Evolutionary conservation across 441 rosid genomes (phyloP).

Genomic region (Aquilaria agallochum): DNA sequence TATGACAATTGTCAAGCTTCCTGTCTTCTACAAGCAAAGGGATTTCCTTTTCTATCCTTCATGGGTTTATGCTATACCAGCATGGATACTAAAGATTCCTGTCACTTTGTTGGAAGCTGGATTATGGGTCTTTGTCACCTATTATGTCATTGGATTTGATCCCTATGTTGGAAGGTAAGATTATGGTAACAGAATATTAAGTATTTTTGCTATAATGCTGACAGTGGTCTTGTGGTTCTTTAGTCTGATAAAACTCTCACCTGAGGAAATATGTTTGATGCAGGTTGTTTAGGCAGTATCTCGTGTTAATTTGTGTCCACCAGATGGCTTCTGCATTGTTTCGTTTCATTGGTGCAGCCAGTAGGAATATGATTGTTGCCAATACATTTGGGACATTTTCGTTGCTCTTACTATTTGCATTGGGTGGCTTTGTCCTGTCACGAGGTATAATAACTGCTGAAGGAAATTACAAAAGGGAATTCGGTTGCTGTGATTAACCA

Average conservation of each 20-base stretch:
- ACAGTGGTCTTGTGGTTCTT: background rate
- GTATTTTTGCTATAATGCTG: background rate
- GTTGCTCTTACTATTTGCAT: slow-evolving; percentile 33
- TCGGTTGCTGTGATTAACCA: background rate
- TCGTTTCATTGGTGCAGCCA: slow-evolving; percentile 45
- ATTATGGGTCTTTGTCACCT: slow-evolving; percentile 52
- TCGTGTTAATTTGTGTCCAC: slow-evolving; percentile 33
- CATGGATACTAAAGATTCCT: slow-evolving; percentile 63
- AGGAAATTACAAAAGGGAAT: background rate
- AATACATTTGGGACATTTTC: slow-evolving; percentile 45
- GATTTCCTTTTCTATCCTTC: slow-evolving; percentile 70
- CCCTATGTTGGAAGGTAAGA: slow-evolving; percentile 45
- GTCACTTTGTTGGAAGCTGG: slow-evolving; percentile 49
- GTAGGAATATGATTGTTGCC: slow-evolving; percentile 49
- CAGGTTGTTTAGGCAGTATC: slow-evolving; percentile 45
- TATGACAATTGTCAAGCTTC: slow-evolving; percentile 76
- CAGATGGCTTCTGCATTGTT: slow-evolving; percentile 57
- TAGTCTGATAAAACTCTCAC: background rate
- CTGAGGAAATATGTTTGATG: background rate
- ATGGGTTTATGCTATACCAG: slow-evolving; percentile 75
- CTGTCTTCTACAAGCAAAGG: slow-evolving; percentile 90
- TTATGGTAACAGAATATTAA: background rate
- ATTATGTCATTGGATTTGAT: slow-evolving; percentile 59
- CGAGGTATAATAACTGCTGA: slow-evolving; percentile 24
- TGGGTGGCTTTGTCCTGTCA: slow-evolving; percentile 52